Evolutionary conservation across 306 rosid genomes (phyloP).

Genomic region (Astragalus glycyphyllos): DNA sequence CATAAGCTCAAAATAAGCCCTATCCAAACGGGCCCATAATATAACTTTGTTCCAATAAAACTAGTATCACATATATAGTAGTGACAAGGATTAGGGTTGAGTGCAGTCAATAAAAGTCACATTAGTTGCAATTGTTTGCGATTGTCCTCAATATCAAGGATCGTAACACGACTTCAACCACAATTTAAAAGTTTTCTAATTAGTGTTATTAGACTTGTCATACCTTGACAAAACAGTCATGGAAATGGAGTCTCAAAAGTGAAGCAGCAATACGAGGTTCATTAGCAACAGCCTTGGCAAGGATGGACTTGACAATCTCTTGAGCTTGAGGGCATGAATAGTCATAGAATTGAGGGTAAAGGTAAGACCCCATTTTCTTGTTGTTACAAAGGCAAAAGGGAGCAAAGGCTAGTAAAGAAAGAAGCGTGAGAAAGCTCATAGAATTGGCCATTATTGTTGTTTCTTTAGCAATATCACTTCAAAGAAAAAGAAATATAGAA

Average conservation of each 20-base stretch:
- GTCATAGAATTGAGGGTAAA: slow-evolving; percentile 90
- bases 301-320: slow-evolving; percentile 65
- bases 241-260: slow-evolving; percentile 82
- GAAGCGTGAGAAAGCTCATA: slow-evolving; percentile 49
- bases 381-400: slow-evolving; percentile 59
- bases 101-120: background rate
- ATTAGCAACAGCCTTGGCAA: slow-evolving; percentile 65
- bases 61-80: background rate
- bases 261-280: slow-evolving; percentile 91
- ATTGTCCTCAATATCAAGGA: background rate
- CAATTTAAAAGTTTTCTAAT: no score
- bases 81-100: no score
- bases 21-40: no score
- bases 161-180: no score
- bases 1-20: no score
- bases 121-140: background rate
- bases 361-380: slow-evolving; percentile 52
- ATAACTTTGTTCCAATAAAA: background rate
- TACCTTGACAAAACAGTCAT: slow-evolving; percentile 93
- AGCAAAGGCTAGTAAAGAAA: slow-evolving; percentile 65
- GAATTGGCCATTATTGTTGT: slow-evolving; percentile 57
- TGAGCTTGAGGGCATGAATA: slow-evolving; percentile 81
- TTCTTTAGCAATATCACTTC: slow-evolving; percentile 7
- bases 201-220: no score
- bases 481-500: slow-evolving; percentile 28